Evolutionary conservation across 306 rosid genomes (phyloP).

Genomic region (Rosa persica): DNA sequence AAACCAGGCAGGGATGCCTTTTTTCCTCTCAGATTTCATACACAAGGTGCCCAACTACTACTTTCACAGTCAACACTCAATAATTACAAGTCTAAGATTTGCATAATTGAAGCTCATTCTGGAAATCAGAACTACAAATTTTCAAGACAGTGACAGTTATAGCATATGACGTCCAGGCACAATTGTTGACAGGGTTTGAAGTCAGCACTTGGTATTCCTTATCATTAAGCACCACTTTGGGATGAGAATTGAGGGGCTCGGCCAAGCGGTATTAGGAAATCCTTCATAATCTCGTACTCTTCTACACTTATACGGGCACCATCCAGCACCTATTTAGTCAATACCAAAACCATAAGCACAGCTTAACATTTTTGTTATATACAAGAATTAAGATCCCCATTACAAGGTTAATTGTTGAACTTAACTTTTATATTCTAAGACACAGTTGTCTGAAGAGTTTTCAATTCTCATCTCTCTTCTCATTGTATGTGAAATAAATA

Average conservation of each 20-base stretch:
- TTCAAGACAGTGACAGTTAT: neutral
- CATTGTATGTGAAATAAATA: conserved; percentile 6
- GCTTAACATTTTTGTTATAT: conserved; percentile 1
- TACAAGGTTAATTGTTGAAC: too few species aligned
- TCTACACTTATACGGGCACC: conserved; percentile 60
- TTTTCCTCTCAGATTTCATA: neutral
- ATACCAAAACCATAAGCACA: conserved; percentile 26
- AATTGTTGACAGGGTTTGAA: neutral
- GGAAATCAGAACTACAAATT: neutral
- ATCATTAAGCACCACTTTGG: conserved; percentile 67
- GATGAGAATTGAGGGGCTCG: conserved; percentile 69
- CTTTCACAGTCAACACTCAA: neutral
- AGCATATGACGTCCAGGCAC: neutral
- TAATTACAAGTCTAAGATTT: neutral
- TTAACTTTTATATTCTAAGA: too few species aligned
- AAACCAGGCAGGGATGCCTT: neutral
- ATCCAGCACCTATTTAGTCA: conserved; percentile 63
- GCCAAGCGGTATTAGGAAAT: conserved; percentile 78
- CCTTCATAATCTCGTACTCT: conserved; percentile 76
- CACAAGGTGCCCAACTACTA: neutral
- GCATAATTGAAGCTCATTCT: neutral
- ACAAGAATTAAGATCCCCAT: neutral
- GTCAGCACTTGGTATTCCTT: neutral
- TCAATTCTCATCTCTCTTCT: neutral
- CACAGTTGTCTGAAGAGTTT: neutral